Evolutionary conservation across 768 basidiomycete genomes (phyloP), one percentile per base, ranked within the genome.

Genomic region (Clathrus columnatus): DNA sequence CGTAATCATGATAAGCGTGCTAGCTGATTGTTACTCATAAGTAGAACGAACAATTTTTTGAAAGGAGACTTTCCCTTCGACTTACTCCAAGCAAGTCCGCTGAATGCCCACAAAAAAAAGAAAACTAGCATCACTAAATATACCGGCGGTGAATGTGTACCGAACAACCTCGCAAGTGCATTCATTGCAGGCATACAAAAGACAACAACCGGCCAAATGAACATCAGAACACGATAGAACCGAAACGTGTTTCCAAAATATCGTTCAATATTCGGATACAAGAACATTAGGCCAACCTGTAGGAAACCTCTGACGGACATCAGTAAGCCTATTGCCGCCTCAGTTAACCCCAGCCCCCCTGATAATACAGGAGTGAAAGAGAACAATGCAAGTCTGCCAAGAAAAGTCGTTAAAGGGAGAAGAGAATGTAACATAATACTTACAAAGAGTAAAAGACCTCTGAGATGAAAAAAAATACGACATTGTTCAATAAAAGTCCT

Each of bases 361-460:
- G 59, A 60, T 1, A 23, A 18, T 8, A 58, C 45, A n/a, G 59
- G 59, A 20, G 59, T 60, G 51, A 59, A 59, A 6, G 57, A 41
- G 28, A 55, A 58, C 7, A 58, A 36, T 18, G 57, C 53, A 36
- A 46, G 55, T 7, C n/a, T n/a, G n/a, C n/a, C n/a, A n/a, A n/a
- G n/a, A n/a, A n/a, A n/a, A n/a, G n/a, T n/a, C n/a, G n/a, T n/a
- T n/a, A n/a, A n/a, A n/a, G n/a, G n/a, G n/a, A n/a, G n/a, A n/a
- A n/a, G n/a, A n/a, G n/a, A n/a, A n/a, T n/a, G n/a, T n/a, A n/a
- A n/a, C n/a, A n/a, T n/a, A 36, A 48, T 23, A 24, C n/a, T 30
- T 43, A 58, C 53, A 58, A 18, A 41, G 57, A 41, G 18, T 55
- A 58, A 18, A 56, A 18, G 14, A 32, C 44, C 41, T 58, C 57